A percentile compares a stretch with the other conserved stretches of the same genome.
Evolutionary conservation across 2,329 filamentous ascomycete genomes (phyloP).

Genomic region (Cadophora sp.): DNA sequence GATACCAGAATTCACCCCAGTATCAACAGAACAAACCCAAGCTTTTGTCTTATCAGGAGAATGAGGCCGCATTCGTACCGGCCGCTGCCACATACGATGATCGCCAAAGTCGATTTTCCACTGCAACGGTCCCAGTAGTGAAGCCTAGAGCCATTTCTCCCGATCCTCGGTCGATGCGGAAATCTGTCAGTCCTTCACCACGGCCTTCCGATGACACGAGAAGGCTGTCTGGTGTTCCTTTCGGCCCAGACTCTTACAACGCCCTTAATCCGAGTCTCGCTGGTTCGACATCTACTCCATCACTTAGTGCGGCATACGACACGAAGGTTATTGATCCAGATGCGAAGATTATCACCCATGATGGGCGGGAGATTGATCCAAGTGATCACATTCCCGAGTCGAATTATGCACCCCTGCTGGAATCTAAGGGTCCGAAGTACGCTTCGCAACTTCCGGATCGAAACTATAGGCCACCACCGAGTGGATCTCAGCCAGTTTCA

Average conservation of each 20-base stretch:
- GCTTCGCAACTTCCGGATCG: slow-evolving; percentile 45
- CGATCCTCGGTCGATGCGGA: slow-evolving; percentile 59
- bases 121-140: slow-evolving; percentile 42
- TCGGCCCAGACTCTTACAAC: slow-evolving; percentile 79
- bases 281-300: slow-evolving; percentile 44
- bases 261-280: slow-evolving; percentile 65
- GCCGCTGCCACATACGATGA: slow-evolving; percentile 40
- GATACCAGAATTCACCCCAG: slow-evolving; percentile 38
- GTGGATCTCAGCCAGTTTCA: slow-evolving; percentile 60
- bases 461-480: slow-evolving; percentile 53
- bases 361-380: slow-evolving; percentile 79
- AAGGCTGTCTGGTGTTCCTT: slow-evolving; percentile 68
- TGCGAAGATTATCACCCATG: slow-evolving; percentile 76
- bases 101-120: slow-evolving; percentile 37
- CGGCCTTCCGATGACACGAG: slow-evolving; percentile 54
- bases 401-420: slow-evolving; percentile 43
- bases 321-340: slow-evolving; percentile 54
- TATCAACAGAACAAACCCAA: slow-evolving; percentile 38
- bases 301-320: slow-evolving; percentile 41
- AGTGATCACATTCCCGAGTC: slow-evolving; percentile 78
- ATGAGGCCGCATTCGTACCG: slow-evolving; percentile 33
- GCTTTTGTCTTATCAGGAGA: slow-evolving; percentile 39
- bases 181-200: slow-evolving; percentile 77
- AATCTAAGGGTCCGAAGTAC: slow-evolving; percentile 56
- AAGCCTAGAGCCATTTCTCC: slow-evolving; percentile 41